Evolutionary conservation across 1,139 yeast genomes (phyloP), one percentile per base, ranked within the genome.

Genomic region (Hemisphaericaspora subhashii): DNA sequence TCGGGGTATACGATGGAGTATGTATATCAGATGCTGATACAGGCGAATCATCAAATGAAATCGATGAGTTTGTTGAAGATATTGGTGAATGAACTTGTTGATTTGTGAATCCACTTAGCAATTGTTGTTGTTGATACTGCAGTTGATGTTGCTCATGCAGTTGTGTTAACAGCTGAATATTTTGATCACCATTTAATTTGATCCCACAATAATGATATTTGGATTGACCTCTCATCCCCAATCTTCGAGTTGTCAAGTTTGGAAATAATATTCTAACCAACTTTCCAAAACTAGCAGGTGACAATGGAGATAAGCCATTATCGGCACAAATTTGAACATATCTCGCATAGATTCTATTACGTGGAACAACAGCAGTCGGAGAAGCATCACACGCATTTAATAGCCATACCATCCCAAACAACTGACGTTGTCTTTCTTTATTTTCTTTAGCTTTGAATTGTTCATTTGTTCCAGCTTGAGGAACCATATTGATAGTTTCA

Each of bases 181-280:
- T 54, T 31, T 55, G 67, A 36, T 79, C 86, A 8, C 79, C 85
- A 14, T 77, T 64, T 38, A 89, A 60, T 50, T 75, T 77, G 38
- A 89, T 71, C 1, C 97, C 97, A 63, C 96, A 87, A 58, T 89
- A 90, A 57, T 89, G 96, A 58, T 90, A 89, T 54, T 87, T 86
- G 15, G 92, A 83, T 55, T 86, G 90, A 7, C 96, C 96, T 39
- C 96, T 72, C 63, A 84, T 83, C 10, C 97, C 98, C 43, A 89
- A 68, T 45, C 98, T 73, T 50, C 97, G 74, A 0, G 96, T 86
- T 23, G 86, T 83, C 47, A 88, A 68, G 41, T 72, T 72, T 2
- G 96, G 96, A 53, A 79, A 88, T 11, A 84, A 65, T 7, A 83
- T 69, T 45, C 86, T 74, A 10, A 89, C 90, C 33, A 89, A 67